phyloP scores from a whole-genome alignment of 805 yeast genomes.

The Lipomyces sp. region DNA sequence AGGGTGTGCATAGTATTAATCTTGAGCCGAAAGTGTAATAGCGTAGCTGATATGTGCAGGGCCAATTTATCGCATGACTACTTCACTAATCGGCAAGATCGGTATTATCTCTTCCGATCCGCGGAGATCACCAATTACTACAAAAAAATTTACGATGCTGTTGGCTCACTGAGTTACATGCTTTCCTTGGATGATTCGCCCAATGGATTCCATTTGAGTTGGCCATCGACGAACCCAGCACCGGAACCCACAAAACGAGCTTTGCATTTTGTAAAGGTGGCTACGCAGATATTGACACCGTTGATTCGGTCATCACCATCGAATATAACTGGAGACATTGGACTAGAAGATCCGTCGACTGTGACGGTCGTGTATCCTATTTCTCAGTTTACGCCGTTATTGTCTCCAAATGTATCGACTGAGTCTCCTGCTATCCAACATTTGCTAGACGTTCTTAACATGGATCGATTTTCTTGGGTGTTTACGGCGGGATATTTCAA shows the following conservation, averaged over 20 bases:
- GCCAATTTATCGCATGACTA: slow-evolving; percentile 92
- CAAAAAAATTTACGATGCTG: slow-evolving; percentile 66
- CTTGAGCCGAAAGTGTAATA: neutral
- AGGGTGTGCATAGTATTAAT: slow-evolving; percentile 50
- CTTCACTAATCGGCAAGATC: slow-evolving; percentile 91
- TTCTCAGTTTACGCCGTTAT: slow-evolving; percentile 85
- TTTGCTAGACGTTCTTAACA: slow-evolving; percentile 41
- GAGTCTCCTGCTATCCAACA: slow-evolving; percentile 76
- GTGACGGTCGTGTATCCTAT: slow-evolving; percentile 82
- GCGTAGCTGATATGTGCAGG: slow-evolving; percentile 4
- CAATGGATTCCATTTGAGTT: slow-evolving; percentile 61
- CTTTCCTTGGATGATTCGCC: slow-evolving; percentile 53
- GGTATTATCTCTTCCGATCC: slow-evolving; percentile 77
- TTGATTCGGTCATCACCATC: slow-evolving; percentile 54
- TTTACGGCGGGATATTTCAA: slow-evolving; percentile 98
- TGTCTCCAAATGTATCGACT: slow-evolving; percentile 71
- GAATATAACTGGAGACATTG: slow-evolving; percentile 1
- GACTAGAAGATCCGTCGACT: slow-evolving; percentile 40
- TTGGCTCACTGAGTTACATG: slow-evolving; percentile 73
- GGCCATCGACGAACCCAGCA: slow-evolving; percentile 71
- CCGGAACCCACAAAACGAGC: slow-evolving; percentile 60
- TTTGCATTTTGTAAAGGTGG: slow-evolving; percentile 39
- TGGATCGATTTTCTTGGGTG: slow-evolving; percentile 66
- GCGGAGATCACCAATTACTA: slow-evolving; percentile 70
- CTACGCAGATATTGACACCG: slow-evolving; percentile 62